A percentile compares a stretch with the other conserved stretches of the same genome.
phyloP scores from a whole-genome alignment of 176 grass and related monocot genomes.

The Aechmea fasciata region DNA sequence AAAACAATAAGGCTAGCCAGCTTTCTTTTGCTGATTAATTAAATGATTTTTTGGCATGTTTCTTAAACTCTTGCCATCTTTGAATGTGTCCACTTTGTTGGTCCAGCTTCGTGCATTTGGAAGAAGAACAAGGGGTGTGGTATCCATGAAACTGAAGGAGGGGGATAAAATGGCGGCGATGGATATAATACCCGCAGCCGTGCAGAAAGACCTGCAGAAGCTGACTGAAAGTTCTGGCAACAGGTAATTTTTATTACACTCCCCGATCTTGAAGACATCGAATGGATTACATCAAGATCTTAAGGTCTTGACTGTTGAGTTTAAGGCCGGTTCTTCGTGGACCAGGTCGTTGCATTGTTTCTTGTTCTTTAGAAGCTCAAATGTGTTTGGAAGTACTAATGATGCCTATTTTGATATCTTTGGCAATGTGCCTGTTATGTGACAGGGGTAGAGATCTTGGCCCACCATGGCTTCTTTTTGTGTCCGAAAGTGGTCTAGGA shows the following conservation, averaged over 20 bases:
- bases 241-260: conserved; percentile 34
- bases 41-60: conserved; percentile 13
- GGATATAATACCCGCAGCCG: conserved; percentile 69
- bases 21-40: background rate
- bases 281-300: too few relatives aligned
- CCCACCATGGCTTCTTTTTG: conserved; percentile 94
- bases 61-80: conserved; percentile 2
- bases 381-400: background rate
- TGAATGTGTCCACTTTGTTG: conserved; percentile 15
- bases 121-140: conserved; percentile 73
- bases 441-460: conserved; percentile 36
- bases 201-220: conserved; percentile 47
- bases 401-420: background rate
- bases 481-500: conserved; percentile 73
- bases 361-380: too few relatives aligned
- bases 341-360: too few relatives aligned
- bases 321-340: too few relatives aligned
- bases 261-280: background rate
- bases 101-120: conserved; percentile 62
- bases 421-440: background rate
- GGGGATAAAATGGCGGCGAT: conserved; percentile 80
- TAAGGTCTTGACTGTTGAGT: too few relatives aligned
- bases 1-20: background rate
- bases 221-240: conserved; percentile 23
- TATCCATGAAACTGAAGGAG: conserved; percentile 72